Evolutionary conservation across 306 rosid genomes (phyloP).

Genomic region (Parietaria judaica): DNA sequence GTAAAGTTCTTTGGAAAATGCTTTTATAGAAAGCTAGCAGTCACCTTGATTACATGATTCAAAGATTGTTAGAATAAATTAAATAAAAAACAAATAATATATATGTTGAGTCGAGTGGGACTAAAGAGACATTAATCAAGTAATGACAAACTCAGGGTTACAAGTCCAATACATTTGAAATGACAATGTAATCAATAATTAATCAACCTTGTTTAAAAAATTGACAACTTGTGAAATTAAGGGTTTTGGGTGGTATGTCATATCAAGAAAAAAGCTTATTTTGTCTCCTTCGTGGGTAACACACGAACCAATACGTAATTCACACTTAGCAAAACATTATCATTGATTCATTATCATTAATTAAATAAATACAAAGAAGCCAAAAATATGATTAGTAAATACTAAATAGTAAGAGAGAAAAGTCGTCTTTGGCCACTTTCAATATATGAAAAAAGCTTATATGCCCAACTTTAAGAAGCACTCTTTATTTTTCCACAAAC

Average conservation of each 20-base stretch:
- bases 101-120: too few species aligned
- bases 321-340: constrained; percentile 19
- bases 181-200: constrained; percentile 1
- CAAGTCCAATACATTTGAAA: constrained; percentile 11
- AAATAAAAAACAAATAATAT: too few species aligned
- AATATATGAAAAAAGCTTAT: background rate
- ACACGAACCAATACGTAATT: constrained; percentile 19
- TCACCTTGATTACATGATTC: background rate
- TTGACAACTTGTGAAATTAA: background rate
- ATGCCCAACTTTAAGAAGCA: background rate
- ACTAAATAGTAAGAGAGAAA: constrained; percentile 11
- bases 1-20: constrained; percentile 1
- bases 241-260: constrained; percentile 26
- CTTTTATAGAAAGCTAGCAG: background rate
- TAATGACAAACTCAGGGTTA: constrained; percentile 3
- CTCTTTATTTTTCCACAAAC: constrained; percentile 4
- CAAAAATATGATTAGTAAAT: too few species aligned
- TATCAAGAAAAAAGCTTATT: constrained; percentile 14
- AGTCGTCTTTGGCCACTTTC: constrained; percentile 17
- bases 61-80: background rate
- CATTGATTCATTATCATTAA: constrained; percentile 1
- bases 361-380: constrained; percentile 1
- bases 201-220: constrained; percentile 2
- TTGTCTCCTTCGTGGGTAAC: constrained; percentile 30
- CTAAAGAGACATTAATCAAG: background rate